Evolutionary conservation across 148 eudicot species (phyloP).

Genomic region (Camellia japonica): DNA sequence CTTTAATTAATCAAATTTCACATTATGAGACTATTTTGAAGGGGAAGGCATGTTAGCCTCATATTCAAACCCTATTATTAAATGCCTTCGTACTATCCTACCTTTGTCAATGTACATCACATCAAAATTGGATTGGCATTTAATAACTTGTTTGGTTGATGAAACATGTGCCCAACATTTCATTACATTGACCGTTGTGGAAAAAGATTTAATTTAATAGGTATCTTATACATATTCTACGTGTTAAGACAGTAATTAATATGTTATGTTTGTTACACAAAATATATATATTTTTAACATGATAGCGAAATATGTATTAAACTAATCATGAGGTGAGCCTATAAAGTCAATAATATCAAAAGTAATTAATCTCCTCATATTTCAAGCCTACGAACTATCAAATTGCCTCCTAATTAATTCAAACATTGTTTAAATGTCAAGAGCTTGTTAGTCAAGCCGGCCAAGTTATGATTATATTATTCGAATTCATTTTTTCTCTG

Average conservation of each 20-base stretch:
- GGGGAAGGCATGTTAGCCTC: background rate
- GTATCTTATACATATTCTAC: too few species aligned
- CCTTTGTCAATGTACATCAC: background rate
- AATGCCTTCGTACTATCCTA: background rate
- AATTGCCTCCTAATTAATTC: background rate
- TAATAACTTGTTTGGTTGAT: slow-evolving; percentile 6
- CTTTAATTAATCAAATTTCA: background rate
- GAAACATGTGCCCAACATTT: background rate
- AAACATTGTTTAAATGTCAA: background rate
- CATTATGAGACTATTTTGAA: background rate
- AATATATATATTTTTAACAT: too few species aligned
- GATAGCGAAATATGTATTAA: too few species aligned
- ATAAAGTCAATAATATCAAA: background rate
- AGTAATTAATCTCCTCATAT: background rate
- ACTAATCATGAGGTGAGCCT: too few species aligned
- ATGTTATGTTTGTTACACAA: too few species aligned
- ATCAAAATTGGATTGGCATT: background rate
- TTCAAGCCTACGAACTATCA: background rate
- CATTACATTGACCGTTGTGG: background rate
- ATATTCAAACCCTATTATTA: too few species aligned
- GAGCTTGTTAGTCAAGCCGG: slow-evolving; percentile 5
- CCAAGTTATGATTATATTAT: background rate
- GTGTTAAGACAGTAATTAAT: too few species aligned
- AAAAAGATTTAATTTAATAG: too few species aligned
- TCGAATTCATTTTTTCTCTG: background rate